Percentiles rank a stretch among this genome's conserved stretches.
phyloP scores from a whole-genome alignment of 371 early-diverging fungal species.

The Mucor racemosus region DNA sequence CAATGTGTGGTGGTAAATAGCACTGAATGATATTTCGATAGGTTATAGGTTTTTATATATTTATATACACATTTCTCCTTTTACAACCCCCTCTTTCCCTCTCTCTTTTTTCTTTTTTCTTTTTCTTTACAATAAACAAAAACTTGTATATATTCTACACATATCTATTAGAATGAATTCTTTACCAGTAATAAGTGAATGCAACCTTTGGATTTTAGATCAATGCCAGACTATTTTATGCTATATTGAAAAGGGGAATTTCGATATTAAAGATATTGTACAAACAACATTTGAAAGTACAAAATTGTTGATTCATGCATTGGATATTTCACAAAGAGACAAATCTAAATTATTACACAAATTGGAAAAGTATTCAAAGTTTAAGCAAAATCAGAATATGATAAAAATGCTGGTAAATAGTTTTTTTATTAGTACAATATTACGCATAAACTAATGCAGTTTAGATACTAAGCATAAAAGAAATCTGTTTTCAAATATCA shows the following conservation, averaged over 20 bases:
- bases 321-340: conserved; percentile 15
- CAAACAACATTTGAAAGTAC: conserved; percentile 13
- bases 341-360: conserved; percentile 9
- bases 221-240: conserved; percentile 16
- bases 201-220: conserved; percentile 17
- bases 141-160: background rate
- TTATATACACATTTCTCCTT: conserved; percentile 10
- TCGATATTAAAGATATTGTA: conserved; percentile 6
- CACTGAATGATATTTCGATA: background rate
- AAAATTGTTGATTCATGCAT: conserved; percentile 12
- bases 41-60: background rate
- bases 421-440: no score
- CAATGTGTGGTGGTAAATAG: no score
- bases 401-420: conserved; percentile 11
- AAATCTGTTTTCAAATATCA: conserved; percentile 16
- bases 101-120: background rate
- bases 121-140: background rate
- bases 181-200: conserved; percentile 18
- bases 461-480: conserved; percentile 11
- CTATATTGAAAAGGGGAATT: conserved; percentile 11
- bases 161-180: conserved; percentile 15
- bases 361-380: conserved; percentile 9
- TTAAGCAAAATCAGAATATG: conserved; percentile 9
- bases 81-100: background rate
- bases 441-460: background rate